Evolutionary conservation across 2,329 filamentous ascomycete species (phyloP), one percentile per base, ranked within the genome.

Genomic region (Scedosporium dehoogii): DNA sequence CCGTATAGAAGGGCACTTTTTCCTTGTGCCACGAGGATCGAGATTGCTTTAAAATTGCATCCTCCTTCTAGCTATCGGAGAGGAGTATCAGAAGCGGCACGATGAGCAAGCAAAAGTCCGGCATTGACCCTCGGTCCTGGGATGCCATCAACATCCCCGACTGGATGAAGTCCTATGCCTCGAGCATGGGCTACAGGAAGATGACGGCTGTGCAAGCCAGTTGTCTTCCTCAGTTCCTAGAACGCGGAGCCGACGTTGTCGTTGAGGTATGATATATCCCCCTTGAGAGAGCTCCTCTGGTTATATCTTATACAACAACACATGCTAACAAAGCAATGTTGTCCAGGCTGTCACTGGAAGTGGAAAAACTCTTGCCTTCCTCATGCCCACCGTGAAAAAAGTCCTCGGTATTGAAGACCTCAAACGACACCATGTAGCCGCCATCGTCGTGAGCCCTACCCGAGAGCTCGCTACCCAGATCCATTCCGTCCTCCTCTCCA

Each of bases 171-270:
- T 90, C 96, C 67, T 92, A 91, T 64, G 86, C 96, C 58, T 81
- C 86, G 59, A 85, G 87, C 66, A 93, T 94, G 87, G 91, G 91
- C 64, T 96, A 96, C 74, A 78, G 81, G 66, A 87, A 89, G 72
- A 92, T 94, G 82, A 97, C 92, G 3, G 93, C 93, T 1, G 92
- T 97, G n/a, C 93, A 97, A 76, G 91, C 92, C 55, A 93, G 91
- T 64, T 89, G 91, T 4, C 89, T 97, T 67, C 91, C 92, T 12
- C 83, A 96, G 60, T 94, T 96, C 72, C 87, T 92, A 76, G 87
- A 86, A 60, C 90, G 96, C 73, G 65, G 65, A 23, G 65, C 65
- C 7, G 92, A 96, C 74, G 90, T 96, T 4, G 92, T 96, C 1
- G 92, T 96, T 5, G 91, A 96, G 78, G 85, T 85, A 72, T 48